A percentile compares a stretch with the other conserved stretches of the same genome.
These are phyloP conservation scores for Daedaleopsis nitida DNA, from an alignment of 768 basidiomycete species.

Conservation along the genomic window DNA sequence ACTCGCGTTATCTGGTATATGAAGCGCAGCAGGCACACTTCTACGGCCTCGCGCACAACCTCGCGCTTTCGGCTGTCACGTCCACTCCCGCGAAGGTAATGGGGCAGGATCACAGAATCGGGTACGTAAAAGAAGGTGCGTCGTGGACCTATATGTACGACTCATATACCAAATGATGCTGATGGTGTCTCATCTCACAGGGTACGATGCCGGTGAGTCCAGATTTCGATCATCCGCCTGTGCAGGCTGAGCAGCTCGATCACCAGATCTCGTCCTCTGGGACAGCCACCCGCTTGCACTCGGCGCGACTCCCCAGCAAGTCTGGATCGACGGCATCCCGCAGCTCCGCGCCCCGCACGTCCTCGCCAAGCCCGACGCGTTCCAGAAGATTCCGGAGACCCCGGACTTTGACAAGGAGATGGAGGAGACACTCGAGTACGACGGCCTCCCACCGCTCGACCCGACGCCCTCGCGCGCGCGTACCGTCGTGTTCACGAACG, in stretches of 20 bases:
- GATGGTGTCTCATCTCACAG: neutral
- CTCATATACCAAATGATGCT: neutral
- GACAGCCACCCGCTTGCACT: constrained; percentile 77
- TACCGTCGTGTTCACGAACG: constrained; percentile 65
- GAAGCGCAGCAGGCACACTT: constrained; percentile 70
- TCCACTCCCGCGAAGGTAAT: constrained; percentile 69
- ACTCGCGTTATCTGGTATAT: constrained; percentile 57
- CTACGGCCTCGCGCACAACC: constrained; percentile 65
- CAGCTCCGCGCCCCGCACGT: constrained; percentile 56
- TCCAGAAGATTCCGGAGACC: constrained; percentile 55
- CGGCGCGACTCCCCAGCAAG: constrained; percentile 79
- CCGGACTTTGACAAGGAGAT: constrained; percentile 66
- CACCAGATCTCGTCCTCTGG: constrained; percentile 72
- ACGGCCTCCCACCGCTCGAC: constrained; percentile 67
- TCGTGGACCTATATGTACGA: neutral
- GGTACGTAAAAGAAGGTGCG: constrained; percentile 59
- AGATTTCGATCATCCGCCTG: too few relatives aligned
- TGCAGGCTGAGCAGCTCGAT: neutral
- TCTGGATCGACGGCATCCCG: constrained; percentile 83
- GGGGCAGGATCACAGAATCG: constrained; percentile 72
- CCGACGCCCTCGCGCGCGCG: constrained; percentile 35
- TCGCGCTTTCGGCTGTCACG: constrained; percentile 72
- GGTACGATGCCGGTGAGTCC: constrained; percentile 8
- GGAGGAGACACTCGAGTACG: constrained; percentile 52
- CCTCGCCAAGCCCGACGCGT: constrained; percentile 51